These are phyloP conservation scores for Trichoderma endophyticum DNA, from an alignment of 2,329 filamentous ascomycete genomes.

Conservation along the genomic window DNA sequence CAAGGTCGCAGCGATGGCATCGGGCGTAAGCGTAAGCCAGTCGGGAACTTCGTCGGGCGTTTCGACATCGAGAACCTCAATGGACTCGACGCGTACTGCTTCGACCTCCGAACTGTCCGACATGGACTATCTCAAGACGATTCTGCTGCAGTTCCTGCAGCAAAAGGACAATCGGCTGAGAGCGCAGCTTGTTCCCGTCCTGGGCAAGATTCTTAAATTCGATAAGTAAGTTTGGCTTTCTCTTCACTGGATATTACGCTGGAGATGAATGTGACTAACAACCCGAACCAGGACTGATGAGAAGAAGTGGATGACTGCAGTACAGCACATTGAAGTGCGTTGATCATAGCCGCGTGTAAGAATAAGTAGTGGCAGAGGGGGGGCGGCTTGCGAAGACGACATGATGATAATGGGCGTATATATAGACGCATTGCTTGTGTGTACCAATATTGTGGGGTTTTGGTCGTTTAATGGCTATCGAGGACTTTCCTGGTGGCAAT, in stretches of 20 bases:
- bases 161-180: conserved; percentile 75
- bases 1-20: conserved; percentile 35
- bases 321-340: conserved; percentile 26
- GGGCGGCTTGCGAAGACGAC: background rate
- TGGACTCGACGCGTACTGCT: conserved; percentile 37
- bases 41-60: conserved; percentile 24
- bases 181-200: conserved; percentile 71
- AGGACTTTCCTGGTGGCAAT: background rate
- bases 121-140: conserved; percentile 72
- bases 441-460: background rate
- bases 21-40: conserved; percentile 33
- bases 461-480: background rate
- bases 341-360: background rate
- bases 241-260: background rate
- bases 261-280: background rate
- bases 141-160: conserved; percentile 77
- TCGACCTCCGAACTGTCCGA: conserved; percentile 38
- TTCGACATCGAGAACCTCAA: conserved; percentile 42
- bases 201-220: conserved; percentile 73
- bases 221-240: conserved; percentile 57
- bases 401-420: background rate
- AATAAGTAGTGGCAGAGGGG: background rate
- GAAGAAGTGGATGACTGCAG: conserved; percentile 28
- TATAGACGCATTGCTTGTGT: background rate
- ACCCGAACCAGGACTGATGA: conserved; percentile 24